Conservation (phyloP, 73 alveolate genomes). For the Symbiodinium natans region DNA sequence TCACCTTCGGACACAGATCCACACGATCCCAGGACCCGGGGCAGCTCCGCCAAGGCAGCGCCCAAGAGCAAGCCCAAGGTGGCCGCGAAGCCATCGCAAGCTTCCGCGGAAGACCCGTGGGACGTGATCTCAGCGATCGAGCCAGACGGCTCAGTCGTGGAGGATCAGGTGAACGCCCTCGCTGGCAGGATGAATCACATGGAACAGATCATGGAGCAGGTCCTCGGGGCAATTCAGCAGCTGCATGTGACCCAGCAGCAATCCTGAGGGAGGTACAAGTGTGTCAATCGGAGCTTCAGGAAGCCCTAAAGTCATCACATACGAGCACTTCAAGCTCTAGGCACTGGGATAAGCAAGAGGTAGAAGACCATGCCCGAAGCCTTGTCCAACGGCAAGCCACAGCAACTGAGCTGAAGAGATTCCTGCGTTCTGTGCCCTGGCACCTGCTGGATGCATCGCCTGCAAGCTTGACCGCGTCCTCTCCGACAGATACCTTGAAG, state of each 20-base stretch:
- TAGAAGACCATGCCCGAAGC: too few relatives aligned
- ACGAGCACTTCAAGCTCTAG: too few relatives aligned
- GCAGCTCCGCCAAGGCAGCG: not conserved
- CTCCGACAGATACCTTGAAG: not conserved
- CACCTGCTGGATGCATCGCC: too few relatives aligned
- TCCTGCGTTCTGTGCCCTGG: too few relatives aligned
- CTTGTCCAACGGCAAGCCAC: too few relatives aligned
- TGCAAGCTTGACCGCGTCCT: too few relatives aligned
- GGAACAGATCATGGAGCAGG: not conserved
- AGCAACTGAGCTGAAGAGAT: too few relatives aligned
- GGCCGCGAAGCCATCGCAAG: not conserved
- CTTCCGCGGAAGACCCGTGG: not conserved
- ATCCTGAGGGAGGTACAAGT: too few relatives aligned
- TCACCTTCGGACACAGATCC: not conserved
- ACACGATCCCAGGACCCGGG: too few relatives aligned
- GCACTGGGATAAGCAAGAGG: too few relatives aligned
- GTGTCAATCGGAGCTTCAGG: too few relatives aligned
- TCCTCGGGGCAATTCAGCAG: not conserved
- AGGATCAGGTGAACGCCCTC: not conserved
- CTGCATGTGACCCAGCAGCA: not conserved
- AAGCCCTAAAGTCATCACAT: too few relatives aligned
- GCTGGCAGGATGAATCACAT: not conserved
- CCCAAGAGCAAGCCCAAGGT: not conserved
- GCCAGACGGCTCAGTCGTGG: not conserved
- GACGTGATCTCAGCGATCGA: not conserved